These are phyloP conservation scores for Aegilops bicornis DNA, from an alignment of 176 grass and related monocot species.

Conservation along the genomic window DNA sequence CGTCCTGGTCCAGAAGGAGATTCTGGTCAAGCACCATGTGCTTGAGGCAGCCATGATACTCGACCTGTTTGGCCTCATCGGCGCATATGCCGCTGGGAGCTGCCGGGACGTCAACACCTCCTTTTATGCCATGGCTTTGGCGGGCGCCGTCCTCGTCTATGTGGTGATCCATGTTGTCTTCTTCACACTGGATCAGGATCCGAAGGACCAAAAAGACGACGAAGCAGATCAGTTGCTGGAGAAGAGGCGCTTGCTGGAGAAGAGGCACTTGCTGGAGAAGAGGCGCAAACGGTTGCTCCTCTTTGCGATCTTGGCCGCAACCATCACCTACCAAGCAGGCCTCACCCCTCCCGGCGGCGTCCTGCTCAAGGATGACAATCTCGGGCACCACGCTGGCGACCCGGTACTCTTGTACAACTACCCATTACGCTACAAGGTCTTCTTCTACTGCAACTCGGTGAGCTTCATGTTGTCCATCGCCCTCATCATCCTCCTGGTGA, in stretches of 20 bases:
- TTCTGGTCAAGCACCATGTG: not conserved
- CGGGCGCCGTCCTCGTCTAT: conserved; percentile 2
- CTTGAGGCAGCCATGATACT: conserved; percentile 33
- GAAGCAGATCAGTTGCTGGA: not conserved
- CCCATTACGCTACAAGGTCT: not conserved
- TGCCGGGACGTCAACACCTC: conserved; percentile 15
- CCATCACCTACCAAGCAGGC: conserved; percentile 54
- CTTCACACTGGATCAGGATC: conserved; percentile 26
- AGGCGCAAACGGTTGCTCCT: conserved; percentile 37
- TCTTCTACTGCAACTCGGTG: conserved; percentile 56
- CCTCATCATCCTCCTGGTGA: conserved; percentile 44
- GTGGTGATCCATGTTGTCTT: conserved; percentile 39
- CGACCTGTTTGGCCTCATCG: conserved; percentile 40
- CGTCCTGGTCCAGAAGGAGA: not conserved
- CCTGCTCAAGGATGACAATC: not conserved
- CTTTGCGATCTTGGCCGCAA: conserved; percentile 35
- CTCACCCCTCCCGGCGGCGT: conserved; percentile 44
- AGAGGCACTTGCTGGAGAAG: not conserved
- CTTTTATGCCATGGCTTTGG: conserved; percentile 36
- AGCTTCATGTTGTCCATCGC: conserved; percentile 49
- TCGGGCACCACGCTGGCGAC: not conserved
- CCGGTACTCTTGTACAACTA: conserved; percentile 37
- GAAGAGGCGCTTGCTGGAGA: not conserved
- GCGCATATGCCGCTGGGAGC: conserved; percentile 42
- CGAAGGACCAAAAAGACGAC: not conserved